phyloP scores from a whole-genome alignment of 176 grass and related monocot genomes.

The Metroxylon sagu region DNA sequence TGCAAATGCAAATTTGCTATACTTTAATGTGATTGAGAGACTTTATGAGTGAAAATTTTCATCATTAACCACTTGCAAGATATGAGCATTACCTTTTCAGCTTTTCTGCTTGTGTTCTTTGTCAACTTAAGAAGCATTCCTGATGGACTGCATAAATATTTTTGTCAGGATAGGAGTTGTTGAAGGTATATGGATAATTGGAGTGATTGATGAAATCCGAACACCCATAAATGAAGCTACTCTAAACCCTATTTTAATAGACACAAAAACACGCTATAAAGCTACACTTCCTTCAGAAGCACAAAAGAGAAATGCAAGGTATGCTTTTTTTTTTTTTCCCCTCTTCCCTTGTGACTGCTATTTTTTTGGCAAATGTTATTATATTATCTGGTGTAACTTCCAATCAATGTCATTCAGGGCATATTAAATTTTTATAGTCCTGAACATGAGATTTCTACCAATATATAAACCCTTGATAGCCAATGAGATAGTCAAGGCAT shows the following conservation, averaged over 20 bases:
- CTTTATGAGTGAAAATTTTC: no score
- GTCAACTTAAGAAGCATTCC: not conserved
- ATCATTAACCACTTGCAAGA: no score
- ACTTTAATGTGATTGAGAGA: no score
- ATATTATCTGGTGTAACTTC: no score
- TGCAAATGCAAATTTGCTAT: no score
- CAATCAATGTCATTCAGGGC: no score
- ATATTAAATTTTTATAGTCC: no score
- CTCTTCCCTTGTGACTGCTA: not conserved
- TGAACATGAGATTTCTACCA: no score
- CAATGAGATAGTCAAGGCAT: no score
- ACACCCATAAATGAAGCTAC: constrained; percentile 30
- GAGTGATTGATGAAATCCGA: constrained; percentile 85
- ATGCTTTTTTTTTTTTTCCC: not conserved
- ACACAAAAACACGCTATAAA: constrained; percentile 71
- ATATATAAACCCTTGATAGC: no score
- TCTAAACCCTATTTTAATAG: constrained; percentile 50
- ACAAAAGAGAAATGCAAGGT: constrained; percentile 97
- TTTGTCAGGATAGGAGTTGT: constrained; percentile 50
- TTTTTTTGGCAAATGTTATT: not conserved
- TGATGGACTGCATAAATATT: constrained; percentile 3
- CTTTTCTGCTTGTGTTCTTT: no score
- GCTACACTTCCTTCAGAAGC: constrained; percentile 46
- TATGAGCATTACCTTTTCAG: no score
- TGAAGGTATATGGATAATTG: constrained; percentile 70